Evolutionary conservation across 2,329 filamentous ascomycete species (phyloP), one percentile per base, ranked within the genome.

Genomic region (Hirsutella minnesotensis): DNA sequence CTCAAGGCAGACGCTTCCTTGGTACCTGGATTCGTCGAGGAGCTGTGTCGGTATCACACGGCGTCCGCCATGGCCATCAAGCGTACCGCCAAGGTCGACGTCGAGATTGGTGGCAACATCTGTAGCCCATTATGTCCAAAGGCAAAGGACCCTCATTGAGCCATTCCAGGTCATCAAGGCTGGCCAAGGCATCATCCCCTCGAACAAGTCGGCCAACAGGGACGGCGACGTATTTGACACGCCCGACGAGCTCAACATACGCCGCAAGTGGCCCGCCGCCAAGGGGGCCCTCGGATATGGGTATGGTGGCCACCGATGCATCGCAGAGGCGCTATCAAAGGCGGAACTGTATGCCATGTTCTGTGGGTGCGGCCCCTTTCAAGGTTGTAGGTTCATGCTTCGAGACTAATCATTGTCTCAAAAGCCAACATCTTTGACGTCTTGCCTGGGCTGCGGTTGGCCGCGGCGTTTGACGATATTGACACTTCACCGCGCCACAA

Each of bases 31-130:
- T 71, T 73, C 35, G 68, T 73, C 0, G 62, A 69, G 36, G 70
- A 73, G 51, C 59, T 73, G 1, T 70, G 65, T 47, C 59, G 69
- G 7, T 73, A 58, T 47, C 68, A 72, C 47, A 70, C 67, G 1
- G 66, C 62, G 1, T 70, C 66, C 1, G 62, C 68, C 2, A 53
- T 73, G 43, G 68, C 67, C 0, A 69, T 68, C 29, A 65, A 67
- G 42, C 57, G 70, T 13, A 67, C 67, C 2, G 68, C 68, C 5
- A 70, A 70, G 49, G 65, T 60, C 16, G 68, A 72, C 42, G 54
- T 72, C 19, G 57, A 59, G 30, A 52, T 71, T 19, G 63, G 64
- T 3, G 68, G 65, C 9, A 62, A 66, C 54, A 60, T 58, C 49
- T 9, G 29, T 19, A 3, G n/a, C n/a, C n/a, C n/a, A n/a, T n/a